phyloP scores from a whole-genome alignment of 140 eudicot genomes.

The Oenanthe javanica region DNA sequence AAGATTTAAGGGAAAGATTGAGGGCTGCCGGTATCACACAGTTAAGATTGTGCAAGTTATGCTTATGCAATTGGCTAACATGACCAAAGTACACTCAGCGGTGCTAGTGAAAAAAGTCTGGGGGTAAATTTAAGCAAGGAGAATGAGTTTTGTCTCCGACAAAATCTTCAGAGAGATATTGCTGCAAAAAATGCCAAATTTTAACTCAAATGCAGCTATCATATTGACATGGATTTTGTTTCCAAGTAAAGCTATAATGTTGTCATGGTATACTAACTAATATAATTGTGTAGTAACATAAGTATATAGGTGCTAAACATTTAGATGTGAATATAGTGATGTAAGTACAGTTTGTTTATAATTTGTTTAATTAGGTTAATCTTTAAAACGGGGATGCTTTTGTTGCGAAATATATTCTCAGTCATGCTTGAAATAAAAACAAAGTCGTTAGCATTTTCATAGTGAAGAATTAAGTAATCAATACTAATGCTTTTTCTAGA shows the following conservation, averaged over 20 bases:
- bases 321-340: not conserved
- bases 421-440: not conserved
- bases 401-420: not conserved
- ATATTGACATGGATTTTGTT: not conserved
- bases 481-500: not conserved
- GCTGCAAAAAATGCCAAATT: not conserved
- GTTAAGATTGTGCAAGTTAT: not conserved
- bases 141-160: not conserved
- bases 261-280: not conserved
- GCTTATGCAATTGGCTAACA: not conserved
- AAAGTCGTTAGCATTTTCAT: not conserved
- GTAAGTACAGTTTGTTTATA: not conserved
- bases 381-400: not conserved
- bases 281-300: not conserved
- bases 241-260: not conserved
- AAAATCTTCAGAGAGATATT: not conserved
- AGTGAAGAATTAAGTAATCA: not conserved
- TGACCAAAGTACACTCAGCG: not conserved
- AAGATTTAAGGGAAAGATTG: not conserved
- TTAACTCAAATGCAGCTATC: not conserved
- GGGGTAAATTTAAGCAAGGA: not conserved
- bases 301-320: not conserved
- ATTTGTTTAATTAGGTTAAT: not conserved
- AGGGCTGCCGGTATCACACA: not conserved
- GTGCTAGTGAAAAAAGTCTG: not conserved